A percentile compares a stretch with the other conserved stretches of the same genome.
Conservation (phyloP, 495 filamentous ascomycete genomes). For the Thermothielavioides terrestris region DNA sequence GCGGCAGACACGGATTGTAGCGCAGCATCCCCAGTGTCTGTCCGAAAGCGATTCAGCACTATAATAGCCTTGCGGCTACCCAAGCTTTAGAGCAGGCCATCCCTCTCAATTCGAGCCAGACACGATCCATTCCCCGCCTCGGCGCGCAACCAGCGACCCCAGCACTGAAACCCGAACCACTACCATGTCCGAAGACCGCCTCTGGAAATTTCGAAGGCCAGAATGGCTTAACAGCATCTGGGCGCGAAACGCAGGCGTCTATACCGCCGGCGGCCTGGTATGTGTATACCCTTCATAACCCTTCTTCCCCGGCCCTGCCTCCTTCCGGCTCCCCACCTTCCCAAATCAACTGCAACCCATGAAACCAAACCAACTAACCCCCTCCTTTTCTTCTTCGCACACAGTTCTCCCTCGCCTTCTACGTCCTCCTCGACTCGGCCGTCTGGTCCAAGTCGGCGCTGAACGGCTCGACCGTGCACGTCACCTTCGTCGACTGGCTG, state of each 20-base stretch:
- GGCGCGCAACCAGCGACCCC: not conserved
- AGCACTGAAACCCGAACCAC: not conserved
- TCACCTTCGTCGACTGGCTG: constrained; percentile 98
- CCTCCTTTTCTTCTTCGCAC: not conserved
- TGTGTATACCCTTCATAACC: too few relatives aligned
- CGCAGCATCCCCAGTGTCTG: too few relatives aligned
- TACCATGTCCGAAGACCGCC: constrained; percentile 52
- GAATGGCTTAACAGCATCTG: constrained; percentile 86
- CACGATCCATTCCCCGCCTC: not conserved
- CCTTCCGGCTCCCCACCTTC: not conserved
- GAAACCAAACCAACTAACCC: not conserved
- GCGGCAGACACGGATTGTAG: too few relatives aligned
- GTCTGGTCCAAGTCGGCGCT: constrained; percentile 71
- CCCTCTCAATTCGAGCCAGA: not conserved
- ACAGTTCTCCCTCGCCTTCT: constrained; percentile 96
- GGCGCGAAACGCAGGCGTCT: constrained; percentile 75
- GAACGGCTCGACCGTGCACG: constrained; percentile 76
- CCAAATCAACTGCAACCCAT: not conserved
- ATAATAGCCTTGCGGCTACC: too few relatives aligned
- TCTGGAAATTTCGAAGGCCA: constrained; percentile 71
- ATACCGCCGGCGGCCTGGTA: constrained; percentile 79
- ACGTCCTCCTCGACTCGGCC: constrained; percentile 86
- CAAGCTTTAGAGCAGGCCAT: too few relatives aligned
- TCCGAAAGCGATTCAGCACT: too few relatives aligned
- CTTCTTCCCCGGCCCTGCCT: constrained; percentile 2